phyloP scores from a whole-genome alignment of 345 rosid genomes.

The Rhizophora mangle region DNA sequence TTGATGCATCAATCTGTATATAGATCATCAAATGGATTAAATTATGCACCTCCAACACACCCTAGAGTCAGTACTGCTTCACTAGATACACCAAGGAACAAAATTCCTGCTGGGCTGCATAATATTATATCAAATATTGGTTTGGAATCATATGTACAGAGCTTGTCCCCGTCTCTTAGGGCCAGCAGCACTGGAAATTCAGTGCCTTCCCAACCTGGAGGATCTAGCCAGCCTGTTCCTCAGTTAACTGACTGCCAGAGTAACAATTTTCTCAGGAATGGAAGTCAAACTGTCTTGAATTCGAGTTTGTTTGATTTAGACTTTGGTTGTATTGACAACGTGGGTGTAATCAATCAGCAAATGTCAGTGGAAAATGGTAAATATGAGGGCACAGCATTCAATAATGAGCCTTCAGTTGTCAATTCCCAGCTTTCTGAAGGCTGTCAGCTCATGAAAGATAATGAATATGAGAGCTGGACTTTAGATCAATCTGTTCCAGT shows the following conservation, averaged over 20 bases:
- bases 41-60: constrained; percentile 15
- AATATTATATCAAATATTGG: constrained; percentile 6
- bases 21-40: constrained; percentile 21
- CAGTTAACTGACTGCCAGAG: constrained; percentile 19
- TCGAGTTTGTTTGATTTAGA: constrained; percentile 19
- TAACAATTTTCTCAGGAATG: constrained; percentile 13
- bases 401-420: constrained; percentile 15
- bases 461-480: constrained; percentile 28
- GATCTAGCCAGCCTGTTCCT: constrained; percentile 11
- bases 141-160: constrained; percentile 23
- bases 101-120: constrained; percentile 16
- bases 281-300: constrained; percentile 19
- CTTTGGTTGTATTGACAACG: constrained; percentile 11
- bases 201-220: constrained; percentile 20
- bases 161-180: constrained; percentile 17
- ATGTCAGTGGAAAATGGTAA: constrained; percentile 16
- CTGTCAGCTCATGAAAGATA: constrained; percentile 8
- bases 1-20: constrained; percentile 11
- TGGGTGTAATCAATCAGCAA: constrained; percentile 24
- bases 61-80: constrained; percentile 14
- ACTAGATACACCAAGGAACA: constrained; percentile 14
- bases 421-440: constrained; percentile 19
- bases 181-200: constrained; percentile 8
- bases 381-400: constrained; percentile 10
- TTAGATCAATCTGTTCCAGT: constrained; percentile 14